Evolutionary conservation across 2,329 filamentous ascomycete species (phyloP).

Genomic region (Penicillium sp.): DNA sequence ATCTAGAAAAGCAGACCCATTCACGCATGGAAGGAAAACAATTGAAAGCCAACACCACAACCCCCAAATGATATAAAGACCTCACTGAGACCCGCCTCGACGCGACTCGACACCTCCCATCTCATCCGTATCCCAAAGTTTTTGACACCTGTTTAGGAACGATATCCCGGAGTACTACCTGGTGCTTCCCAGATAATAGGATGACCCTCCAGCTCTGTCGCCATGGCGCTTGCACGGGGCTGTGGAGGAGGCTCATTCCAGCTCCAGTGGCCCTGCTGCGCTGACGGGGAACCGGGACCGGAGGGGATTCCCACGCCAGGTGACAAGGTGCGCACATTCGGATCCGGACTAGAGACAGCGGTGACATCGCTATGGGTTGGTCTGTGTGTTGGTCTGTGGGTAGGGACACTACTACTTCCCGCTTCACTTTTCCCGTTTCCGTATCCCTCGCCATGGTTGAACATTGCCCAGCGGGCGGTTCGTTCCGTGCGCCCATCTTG

Average conservation of each 20-base stretch:
- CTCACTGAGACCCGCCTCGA: not conserved
- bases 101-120: not conserved
- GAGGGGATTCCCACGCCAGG: not conserved
- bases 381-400: not conserved
- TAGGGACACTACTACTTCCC: constrained; percentile 7
- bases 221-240: not conserved
- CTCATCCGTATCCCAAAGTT: not conserved
- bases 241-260: constrained; percentile 15
- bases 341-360: constrained; percentile 11
- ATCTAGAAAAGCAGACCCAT: not conserved
- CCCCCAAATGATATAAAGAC: not conserved
- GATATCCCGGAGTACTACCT: not conserved
- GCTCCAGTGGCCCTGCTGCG: constrained; percentile 14
- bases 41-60: not conserved
- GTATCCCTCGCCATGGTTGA: constrained; percentile 13
- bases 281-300: not conserved
- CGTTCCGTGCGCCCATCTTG: constrained; percentile 33
- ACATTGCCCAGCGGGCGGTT: constrained; percentile 35
- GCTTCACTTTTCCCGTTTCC: constrained; percentile 19
- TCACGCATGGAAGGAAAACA: not conserved
- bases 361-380: constrained; percentile 6
- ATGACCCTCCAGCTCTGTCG: constrained; percentile 21
- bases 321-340: constrained; percentile 7
- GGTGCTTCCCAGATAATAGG: constrained; percentile 6
- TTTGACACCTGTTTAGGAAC: not conserved